Conservation (phyloP, 768 basidiomycete species). For the Tremella mesenterica region DNA sequence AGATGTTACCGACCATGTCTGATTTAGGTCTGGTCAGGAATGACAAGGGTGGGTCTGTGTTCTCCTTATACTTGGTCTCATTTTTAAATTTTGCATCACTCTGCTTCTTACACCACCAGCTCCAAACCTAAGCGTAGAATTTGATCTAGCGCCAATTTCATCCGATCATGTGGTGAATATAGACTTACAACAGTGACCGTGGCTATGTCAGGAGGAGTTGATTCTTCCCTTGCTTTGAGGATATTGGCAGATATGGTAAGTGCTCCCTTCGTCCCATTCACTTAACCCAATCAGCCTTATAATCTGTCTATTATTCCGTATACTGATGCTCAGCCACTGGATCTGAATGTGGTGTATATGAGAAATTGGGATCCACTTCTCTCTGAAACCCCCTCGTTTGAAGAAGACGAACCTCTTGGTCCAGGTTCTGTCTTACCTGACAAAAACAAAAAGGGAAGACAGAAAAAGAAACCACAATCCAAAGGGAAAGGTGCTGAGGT, state of each 20-base stretch:
- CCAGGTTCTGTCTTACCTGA: constrained; percentile 1
- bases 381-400: constrained; percentile 23
- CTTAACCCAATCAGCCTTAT: background rate
- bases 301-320: background rate
- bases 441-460: no score
- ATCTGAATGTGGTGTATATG: constrained; percentile 87
- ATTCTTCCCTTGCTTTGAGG: constrained; percentile 80
- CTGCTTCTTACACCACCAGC: no score
- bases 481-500: background rate
- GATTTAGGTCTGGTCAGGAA: constrained; percentile 17
- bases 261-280: constrained; percentile 3
- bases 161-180: no score
- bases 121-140: no score
- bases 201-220: constrained; percentile 92
- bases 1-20: constrained; percentile 12
- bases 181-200: constrained; percentile 58
- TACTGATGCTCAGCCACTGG: constrained; percentile 54
- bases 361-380: constrained; percentile 62
- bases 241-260: constrained; percentile 61
- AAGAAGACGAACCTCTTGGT: background rate
- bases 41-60: constrained; percentile 24
- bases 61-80: background rate
- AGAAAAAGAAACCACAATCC: constrained; percentile 48
- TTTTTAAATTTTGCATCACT: no score
- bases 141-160: no score